Evolutionary conservation across 164 flowering plant species (phyloP).

Genomic region (Warburgia ugandensis): DNA sequence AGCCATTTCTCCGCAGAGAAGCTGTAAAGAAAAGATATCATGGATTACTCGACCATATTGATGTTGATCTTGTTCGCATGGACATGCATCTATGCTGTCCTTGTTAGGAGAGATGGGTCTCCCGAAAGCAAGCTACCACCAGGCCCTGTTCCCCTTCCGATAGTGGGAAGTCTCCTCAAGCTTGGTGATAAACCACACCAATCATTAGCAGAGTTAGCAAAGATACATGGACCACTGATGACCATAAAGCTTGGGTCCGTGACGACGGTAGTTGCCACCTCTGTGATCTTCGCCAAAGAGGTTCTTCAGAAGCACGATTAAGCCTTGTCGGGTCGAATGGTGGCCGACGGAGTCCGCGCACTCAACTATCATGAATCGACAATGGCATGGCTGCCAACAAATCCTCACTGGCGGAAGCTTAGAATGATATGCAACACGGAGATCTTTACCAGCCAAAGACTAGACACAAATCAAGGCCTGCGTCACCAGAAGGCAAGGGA

Average conservation of each 20-base stretch:
- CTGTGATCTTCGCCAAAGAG: conserved; percentile 2
- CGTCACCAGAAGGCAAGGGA: not conserved
- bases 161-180: conserved; percentile 1
- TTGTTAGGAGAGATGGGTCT: too few species aligned
- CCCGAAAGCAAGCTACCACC: conserved; percentile 1
- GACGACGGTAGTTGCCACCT: conserved; percentile 8
- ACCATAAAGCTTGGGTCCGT: conserved; percentile 2
- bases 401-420: not conserved
- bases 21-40: too few species aligned
- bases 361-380: not conserved
- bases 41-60: too few species aligned
- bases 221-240: conserved; percentile 2
- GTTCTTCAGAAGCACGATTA: conserved; percentile 3
- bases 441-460: not conserved
- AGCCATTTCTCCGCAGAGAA: too few species aligned
- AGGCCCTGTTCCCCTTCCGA: conserved; percentile 1
- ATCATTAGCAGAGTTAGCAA: conserved; percentile 1
- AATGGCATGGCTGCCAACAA: not conserved
- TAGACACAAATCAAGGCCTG: not conserved
- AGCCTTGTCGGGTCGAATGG: not conserved
- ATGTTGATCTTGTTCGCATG: too few species aligned
- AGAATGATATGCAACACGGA: not conserved
- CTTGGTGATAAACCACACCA: not conserved
- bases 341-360: not conserved
- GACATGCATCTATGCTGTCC: too few species aligned